A percentile compares a stretch with the other conserved stretches of the same genome.
phyloP scores from a whole-genome alignment of 2,329 filamentous ascomycete species.

The Amphichorda felina region DNA sequence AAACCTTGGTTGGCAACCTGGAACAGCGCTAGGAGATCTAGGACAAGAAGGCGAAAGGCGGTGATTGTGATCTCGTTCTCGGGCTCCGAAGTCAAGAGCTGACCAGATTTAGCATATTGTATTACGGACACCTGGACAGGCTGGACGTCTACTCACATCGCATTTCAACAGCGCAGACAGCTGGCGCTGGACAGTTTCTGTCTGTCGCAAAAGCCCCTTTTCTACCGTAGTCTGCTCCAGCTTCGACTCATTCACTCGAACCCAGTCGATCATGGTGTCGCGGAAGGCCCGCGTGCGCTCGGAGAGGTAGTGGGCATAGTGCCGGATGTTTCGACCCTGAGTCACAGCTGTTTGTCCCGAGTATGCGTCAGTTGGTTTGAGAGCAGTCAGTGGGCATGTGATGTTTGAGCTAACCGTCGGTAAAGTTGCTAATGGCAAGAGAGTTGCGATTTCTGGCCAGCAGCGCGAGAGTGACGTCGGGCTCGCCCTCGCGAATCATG shows the following conservation, averaged over 20 bases:
- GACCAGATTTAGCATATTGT: slow-evolving; percentile 5
- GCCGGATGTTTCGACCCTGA: slow-evolving; percentile 86
- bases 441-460: slow-evolving; percentile 72
- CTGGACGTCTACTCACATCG: slow-evolving; percentile 50
- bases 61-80: slow-evolving; percentile 96
- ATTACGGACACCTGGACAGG: slow-evolving; percentile 2
- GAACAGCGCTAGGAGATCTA: slow-evolving; percentile 83
- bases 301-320: slow-evolving; percentile 79
- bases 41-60: slow-evolving; percentile 80
- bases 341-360: slow-evolving; percentile 57
- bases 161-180: slow-evolving; percentile 78
- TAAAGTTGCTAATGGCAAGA: slow-evolving; percentile 81
- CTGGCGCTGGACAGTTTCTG: slow-evolving; percentile 80
- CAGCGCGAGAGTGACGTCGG: slow-evolving; percentile 77
- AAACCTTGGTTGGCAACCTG: slow-evolving; percentile 94
- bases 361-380: neutral
- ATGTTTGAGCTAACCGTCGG: slow-evolving; percentile 65
- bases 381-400: no score
- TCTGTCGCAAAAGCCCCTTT: slow-evolving; percentile 85
- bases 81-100: slow-evolving; percentile 78
- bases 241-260: slow-evolving; percentile 68
- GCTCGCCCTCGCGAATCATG: slow-evolving; percentile 92
- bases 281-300: slow-evolving; percentile 73
- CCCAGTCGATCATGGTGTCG: slow-evolving; percentile 82
- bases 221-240: slow-evolving; percentile 81